phyloP scores from a whole-genome alignment of 345 rosid species.

The Citrus inodora region DNA sequence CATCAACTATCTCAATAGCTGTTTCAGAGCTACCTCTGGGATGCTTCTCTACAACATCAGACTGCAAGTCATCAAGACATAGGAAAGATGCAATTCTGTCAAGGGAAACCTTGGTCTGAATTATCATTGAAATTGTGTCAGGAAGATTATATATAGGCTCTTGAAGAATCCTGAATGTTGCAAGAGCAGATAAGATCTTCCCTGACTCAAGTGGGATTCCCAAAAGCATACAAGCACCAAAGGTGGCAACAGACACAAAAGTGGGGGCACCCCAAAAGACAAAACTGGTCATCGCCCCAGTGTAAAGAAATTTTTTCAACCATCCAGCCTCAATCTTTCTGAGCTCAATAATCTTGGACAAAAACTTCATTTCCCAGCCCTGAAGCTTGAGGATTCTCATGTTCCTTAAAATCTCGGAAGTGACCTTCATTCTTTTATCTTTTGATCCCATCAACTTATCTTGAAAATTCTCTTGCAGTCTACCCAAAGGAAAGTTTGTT shows the following conservation, averaged over 20 bases:
- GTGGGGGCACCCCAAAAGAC: conserved; percentile 73
- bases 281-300: conserved; percentile 43
- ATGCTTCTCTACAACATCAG: conserved; percentile 44
- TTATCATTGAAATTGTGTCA: conserved; percentile 55
- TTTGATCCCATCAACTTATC: conserved; percentile 69
- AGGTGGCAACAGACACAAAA: conserved; percentile 54
- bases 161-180: conserved; percentile 68
- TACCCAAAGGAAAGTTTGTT: conserved; percentile 52
- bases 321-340: conserved; percentile 51
- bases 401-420: conserved; percentile 62
- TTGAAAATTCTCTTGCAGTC: conserved; percentile 59
- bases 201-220: conserved; percentile 64
- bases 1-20: conserved; percentile 45
- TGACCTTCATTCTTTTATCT: conserved; percentile 61
- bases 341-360: conserved; percentile 52
- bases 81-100: conserved; percentile 64
- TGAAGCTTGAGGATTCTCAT: conserved; percentile 82
- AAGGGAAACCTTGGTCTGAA: conserved; percentile 67
- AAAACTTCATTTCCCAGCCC: conserved; percentile 77
- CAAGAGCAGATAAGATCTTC: conserved; percentile 70
- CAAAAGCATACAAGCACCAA: conserved; percentile 55
- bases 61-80: conserved; percentile 47
- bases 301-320: conserved; percentile 53
- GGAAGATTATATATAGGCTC: conserved; percentile 60
- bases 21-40: conserved; percentile 40